Evolutionary conservation across 805 yeast genomes (phyloP).

Genomic region (Teunomyces gatunensis): DNA sequence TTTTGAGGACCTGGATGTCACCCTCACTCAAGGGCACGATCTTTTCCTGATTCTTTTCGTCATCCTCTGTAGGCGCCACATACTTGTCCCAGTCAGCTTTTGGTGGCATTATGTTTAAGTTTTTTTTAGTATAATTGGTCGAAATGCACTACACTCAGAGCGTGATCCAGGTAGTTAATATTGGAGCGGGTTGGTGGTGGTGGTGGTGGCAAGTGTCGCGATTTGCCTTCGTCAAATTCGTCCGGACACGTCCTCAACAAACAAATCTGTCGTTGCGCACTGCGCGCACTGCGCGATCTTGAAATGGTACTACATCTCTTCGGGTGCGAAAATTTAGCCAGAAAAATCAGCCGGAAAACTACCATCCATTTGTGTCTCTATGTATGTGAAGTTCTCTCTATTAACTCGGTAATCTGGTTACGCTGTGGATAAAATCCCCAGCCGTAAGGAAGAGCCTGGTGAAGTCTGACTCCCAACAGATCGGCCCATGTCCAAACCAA

Average conservation of each 20-base stretch:
- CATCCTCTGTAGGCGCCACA: conserved; percentile 78
- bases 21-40: conserved; percentile 89
- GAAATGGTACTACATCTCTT: background rate
- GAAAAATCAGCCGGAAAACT: background rate
- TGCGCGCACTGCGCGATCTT: too few relatives aligned
- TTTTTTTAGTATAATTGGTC: background rate
- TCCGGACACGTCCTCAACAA: background rate
- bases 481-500: conserved; percentile 51
- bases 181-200: background rate
- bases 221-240: background rate
- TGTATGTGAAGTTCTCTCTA: conserved; percentile 11
- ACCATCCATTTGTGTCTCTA: background rate
- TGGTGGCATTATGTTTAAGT: conserved; percentile 68
- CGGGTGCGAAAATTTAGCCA: background rate
- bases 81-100: conserved; percentile 99
- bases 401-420: conserved; percentile 16
- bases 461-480: conserved; percentile 40
- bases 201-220: conserved; percentile 1
- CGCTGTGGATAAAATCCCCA: conserved; percentile 20
- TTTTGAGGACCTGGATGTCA: conserved; percentile 94
- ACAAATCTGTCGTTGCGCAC: too few relatives aligned
- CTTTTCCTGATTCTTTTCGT: conserved; percentile 62
- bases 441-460: conserved; percentile 28
- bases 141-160: background rate
- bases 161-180: background rate